Conservation (phyloP, 2,329 filamentous ascomycete genomes). For the Cryphonectria carpinicola region DNA sequence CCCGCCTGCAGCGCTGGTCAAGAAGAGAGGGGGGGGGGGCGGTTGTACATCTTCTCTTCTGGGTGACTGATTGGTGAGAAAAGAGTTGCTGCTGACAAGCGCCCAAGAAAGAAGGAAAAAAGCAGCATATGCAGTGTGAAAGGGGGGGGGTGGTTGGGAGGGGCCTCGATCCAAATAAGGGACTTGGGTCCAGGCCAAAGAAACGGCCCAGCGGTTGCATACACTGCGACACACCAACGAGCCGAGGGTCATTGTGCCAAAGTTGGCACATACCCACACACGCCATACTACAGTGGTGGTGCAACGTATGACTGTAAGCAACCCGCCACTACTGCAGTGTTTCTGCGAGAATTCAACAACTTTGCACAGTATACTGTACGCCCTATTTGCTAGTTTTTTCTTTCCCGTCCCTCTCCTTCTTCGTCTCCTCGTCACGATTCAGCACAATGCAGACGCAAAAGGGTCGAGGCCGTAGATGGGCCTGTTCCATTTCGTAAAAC, state of each 20-base stretch:
- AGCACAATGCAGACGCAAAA: neutral
- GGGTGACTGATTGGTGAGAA: neutral
- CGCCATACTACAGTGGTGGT: neutral
- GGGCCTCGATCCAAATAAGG: neutral
- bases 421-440: neutral
- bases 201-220: constrained; percentile 5
- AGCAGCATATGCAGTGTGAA: constrained; percentile 15
- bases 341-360: neutral
- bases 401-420: neutral
- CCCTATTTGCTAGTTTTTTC: neutral
- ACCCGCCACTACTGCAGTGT: neutral
- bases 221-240: constrained; percentile 1
- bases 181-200: neutral
- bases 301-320: neutral
- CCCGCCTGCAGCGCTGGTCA: neutral
- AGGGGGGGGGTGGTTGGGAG: constrained; percentile 5
- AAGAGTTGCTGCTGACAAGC: constrained; percentile 17
- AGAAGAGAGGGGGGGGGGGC: neutral
- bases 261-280: constrained; percentile 1
- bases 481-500: constrained; percentile 1
- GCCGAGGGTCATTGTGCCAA: constrained; percentile 13
- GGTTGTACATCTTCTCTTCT: neutral
- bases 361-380: neutral
- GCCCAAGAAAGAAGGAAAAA: neutral
- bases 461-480: neutral